These are phyloP conservation scores for Saccharomycopsis sp. DNA, from an alignment of 805 yeast genomes.

Conservation along the genomic window DNA sequence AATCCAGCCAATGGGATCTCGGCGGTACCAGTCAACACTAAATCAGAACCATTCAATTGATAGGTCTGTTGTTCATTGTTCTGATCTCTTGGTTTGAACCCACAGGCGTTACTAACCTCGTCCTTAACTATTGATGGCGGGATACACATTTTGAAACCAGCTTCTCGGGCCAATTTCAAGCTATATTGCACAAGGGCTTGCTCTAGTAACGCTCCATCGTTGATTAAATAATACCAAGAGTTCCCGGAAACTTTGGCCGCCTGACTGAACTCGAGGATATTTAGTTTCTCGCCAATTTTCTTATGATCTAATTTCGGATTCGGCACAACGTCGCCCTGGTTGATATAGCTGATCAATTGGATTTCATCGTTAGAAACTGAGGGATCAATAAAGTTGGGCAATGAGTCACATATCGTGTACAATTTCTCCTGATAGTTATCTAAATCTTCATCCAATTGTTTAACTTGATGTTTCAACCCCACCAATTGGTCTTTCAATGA, in stretches of 20 bases:
- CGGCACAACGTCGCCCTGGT: constrained; percentile 22
- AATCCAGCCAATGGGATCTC: constrained; percentile 90
- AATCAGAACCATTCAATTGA: constrained; percentile 40
- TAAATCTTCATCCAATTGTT: constrained; percentile 18
- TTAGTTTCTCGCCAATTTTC: constrained; percentile 57
- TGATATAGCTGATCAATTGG: constrained; percentile 43
- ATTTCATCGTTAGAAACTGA: constrained; percentile 38
- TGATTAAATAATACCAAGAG: constrained; percentile 79
- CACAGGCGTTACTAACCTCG: constrained; percentile 81
- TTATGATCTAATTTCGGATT: constrained; percentile 48
- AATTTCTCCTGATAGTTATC: not conserved
- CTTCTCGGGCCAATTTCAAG: constrained; percentile 51
- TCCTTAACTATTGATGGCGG: constrained; percentile 85
- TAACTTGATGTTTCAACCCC: constrained; percentile 26
- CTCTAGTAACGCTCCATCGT: constrained; percentile 83
- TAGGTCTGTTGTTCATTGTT: constrained; percentile 84
- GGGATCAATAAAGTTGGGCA: constrained; percentile 59
- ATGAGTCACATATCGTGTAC: constrained; percentile 33
- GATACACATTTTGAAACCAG: constrained; percentile 61
- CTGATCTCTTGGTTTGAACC: constrained; percentile 88
- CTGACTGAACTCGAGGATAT: constrained; percentile 58
- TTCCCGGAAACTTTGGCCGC: constrained; percentile 74
- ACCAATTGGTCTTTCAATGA: constrained; percentile 6
- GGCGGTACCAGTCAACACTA: constrained; percentile 87
- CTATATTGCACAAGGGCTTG: constrained; percentile 85